Base-by-base conservation (phyloP, 2,329 filamentous ascomycete genomes). In the Paecilomyces dactylethromorphus region DNA sequence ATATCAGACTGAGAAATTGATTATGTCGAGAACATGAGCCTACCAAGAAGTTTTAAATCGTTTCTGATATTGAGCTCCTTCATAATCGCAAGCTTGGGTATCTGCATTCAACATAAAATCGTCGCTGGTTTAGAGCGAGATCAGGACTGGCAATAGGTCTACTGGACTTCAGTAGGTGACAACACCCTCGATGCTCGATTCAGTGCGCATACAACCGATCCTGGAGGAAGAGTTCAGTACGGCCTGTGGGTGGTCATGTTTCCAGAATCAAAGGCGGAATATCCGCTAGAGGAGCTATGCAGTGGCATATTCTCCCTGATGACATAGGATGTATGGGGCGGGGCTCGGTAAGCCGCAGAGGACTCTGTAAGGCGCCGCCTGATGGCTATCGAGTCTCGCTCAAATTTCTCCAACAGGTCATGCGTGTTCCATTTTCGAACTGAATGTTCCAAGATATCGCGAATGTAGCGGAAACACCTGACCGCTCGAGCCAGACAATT, bases 401-500 rank as follows among this genome's bases (percentile, higher is more conserved):
- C 66, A 54, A 76, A 76, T 32, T 71, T 63, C 15, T 74, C 66
- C 21, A 72, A 57, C 11, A 72, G 64, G 5, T 18, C 50, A 8
- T 60, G 61, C 31, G 73, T 59, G 51, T 70, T 68, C 75, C 75
- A 77, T 56, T 73, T 72, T 32, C 64, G 65, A 21, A 62, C 60
- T 18, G 70, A 70, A 54, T 71, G 72, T 21, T 68, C 63, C 2
- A 77, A 67, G 21, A 77, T 62, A 18, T 68, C 68, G 15, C 65
- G 62, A 15, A 69, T 67, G 54, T 74, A 70, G 3, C 63, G 59
- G 6, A 77, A 62, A 55, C 69, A 73, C 52, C 68, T 66, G 33
- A 68, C 59, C 6, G 73, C 72, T 22, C 74, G 72, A 18, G 66
- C 63, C 32, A 67, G 65, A 49, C 68, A 72, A 54, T 73, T 70